These are phyloP conservation scores for Flaveria linearis DNA, from an alignment of 129 eudicot species.

Conservation along the genomic window DNA sequence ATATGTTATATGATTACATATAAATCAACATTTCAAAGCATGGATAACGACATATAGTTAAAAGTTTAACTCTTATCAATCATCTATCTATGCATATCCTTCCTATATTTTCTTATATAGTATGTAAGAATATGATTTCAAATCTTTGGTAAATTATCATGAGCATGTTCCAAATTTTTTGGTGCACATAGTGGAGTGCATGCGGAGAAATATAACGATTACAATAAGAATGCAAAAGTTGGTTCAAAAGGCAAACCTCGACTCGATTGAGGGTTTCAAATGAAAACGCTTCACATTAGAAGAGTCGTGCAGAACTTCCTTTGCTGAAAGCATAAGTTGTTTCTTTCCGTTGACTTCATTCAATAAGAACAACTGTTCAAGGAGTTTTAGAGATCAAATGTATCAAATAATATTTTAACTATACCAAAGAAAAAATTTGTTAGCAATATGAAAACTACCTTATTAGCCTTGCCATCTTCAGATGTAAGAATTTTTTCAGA, in stretches of 20 bases:
- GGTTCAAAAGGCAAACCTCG: constrained; percentile 4
- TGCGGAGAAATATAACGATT: background rate
- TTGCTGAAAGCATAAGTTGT: constrained; percentile 3
- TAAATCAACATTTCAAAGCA: background rate
- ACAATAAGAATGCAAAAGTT: background rate
- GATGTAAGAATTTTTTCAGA: no score
- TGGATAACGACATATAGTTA: background rate
- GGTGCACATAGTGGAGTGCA: no score
- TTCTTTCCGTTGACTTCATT: constrained; percentile 10
- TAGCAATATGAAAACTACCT: background rate
- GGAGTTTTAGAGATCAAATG: background rate
- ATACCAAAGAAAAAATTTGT: background rate
- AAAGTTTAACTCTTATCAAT: background rate
- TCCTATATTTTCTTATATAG: no score
- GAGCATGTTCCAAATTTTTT: background rate
- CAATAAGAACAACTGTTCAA: background rate
- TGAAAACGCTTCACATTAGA: background rate
- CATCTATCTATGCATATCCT: background rate
- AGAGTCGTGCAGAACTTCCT: background rate
- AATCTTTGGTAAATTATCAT: background rate
- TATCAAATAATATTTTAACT: background rate
- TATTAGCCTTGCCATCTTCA: background rate
- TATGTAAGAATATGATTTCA: no score
- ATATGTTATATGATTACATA: background rate
- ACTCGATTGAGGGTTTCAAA: background rate